Evolutionary conservation across 768 basidiomycete species (phyloP).

Genomic region (Rubroboletus pulcherrimus): DNA sequence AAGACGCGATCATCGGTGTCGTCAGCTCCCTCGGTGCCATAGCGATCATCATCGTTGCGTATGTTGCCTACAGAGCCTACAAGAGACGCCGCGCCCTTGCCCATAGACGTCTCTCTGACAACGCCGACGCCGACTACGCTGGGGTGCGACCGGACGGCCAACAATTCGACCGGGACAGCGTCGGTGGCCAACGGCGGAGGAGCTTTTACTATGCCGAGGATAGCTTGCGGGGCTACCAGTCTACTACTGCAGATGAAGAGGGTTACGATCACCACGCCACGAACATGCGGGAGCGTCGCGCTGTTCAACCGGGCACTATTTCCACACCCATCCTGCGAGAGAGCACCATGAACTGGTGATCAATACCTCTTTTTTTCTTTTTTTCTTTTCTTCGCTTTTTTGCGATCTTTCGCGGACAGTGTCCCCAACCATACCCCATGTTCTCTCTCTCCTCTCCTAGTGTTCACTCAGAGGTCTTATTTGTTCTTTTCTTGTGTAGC

Average conservation of each 20-base stretch:
- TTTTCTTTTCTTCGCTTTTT: neutral
- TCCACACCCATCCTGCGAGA: conserved; percentile 74
- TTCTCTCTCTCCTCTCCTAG: neutral
- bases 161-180: conserved; percentile 72
- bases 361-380: neutral
- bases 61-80: conserved; percentile 66
- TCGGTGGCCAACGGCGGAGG: conserved; percentile 67
- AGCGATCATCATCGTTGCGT: conserved; percentile 65
- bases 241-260: conserved; percentile 34
- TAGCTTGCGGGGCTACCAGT: conserved; percentile 60
- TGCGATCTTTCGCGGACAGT: conserved; percentile 8
- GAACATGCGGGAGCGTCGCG: conserved; percentile 53
- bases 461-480: conserved; percentile 1
- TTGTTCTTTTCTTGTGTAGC: conserved; percentile 12
- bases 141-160: conserved; percentile 60
- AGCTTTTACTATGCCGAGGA: conserved; percentile 90
- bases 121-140: conserved; percentile 15
- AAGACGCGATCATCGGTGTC: conserved; percentile 90
- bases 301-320: conserved; percentile 59
- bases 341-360: conserved; percentile 84
- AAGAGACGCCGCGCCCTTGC: conserved; percentile 64
- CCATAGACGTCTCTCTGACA: conserved; percentile 70
- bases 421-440: conserved; percentile 17
- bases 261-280: conserved; percentile 34
- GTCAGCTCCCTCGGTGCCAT: conserved; percentile 79